phyloP scores from a whole-genome alignment of 2,329 filamentous ascomycete genomes.

The Alternaria postmessia region DNA sequence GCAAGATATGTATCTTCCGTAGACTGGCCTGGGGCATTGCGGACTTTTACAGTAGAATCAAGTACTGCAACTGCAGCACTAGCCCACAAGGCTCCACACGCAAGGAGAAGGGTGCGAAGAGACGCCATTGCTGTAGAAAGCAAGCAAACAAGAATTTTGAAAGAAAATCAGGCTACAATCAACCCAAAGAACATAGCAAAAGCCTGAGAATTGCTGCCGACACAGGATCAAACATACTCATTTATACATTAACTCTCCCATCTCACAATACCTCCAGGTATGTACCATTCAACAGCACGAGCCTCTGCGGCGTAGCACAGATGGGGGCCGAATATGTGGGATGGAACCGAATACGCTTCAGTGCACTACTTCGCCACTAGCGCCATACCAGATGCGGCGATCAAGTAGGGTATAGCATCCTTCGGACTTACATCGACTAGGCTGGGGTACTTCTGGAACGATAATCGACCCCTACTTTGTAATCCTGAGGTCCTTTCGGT shows the following conservation, averaged over 20 bases:
- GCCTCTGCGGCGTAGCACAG: constrained; percentile 4
- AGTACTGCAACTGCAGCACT: no score
- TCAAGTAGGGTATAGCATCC: constrained; percentile 1
- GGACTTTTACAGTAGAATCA: no score
- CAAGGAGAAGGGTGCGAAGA: no score
- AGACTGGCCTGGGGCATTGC: no score
- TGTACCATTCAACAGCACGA: background rate
- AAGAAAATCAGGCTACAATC: no score
- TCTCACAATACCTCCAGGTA: background rate
- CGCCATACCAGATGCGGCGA: constrained; percentile 1
- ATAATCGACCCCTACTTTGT: background rate
- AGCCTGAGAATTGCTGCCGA: no score
- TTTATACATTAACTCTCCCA: constrained; percentile 4
- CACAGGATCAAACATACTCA: background rate
- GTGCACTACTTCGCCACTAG: constrained; percentile 9
- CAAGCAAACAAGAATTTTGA: no score
- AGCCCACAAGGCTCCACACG: no score
- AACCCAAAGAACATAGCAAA: no score
- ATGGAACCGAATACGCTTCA: constrained; percentile 8
- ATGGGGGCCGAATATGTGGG: constrained; percentile 5
- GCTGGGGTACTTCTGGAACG: background rate
- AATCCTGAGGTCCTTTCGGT: background rate
- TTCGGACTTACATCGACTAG: background rate
- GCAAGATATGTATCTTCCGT: no score
- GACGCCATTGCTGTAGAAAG: no score